Base-by-base conservation (phyloP, 176 grass and related monocot species). In the Guadua angustifolia region DNA sequence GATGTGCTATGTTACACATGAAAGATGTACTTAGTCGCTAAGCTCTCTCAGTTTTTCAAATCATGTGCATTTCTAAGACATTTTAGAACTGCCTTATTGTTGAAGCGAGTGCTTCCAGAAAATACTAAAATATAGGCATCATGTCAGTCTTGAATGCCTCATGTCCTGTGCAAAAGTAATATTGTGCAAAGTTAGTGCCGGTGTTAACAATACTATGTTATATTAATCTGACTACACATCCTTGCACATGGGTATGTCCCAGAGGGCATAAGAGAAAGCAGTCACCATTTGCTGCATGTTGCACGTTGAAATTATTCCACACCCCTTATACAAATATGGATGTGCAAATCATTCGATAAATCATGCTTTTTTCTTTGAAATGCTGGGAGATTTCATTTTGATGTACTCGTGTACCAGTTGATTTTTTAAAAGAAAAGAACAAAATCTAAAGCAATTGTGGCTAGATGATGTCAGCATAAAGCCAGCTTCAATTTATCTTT, bases 391-490 rank as follows among this genome's bases (percentile, higher is more conserved):
- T 85, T 61, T 73, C 61, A 83, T 63, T 38, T 18, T 73, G 42
- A 73, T 39, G 65, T 13, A 47, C 7, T 16, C 17, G 5, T 86
- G 52, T 62, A 22, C 18, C 13, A 25, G 6, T 62, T 79, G 63
- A 50, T 45, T 45, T 12, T 45, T 4, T 0, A 12, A 45, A 45
- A 12, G 11, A 9, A 45, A 38, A 73, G 36, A 8, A 19, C 38
- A 40, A 12, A 19, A 16, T 7, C 5, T 19, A 21, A 73, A 49
- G 19, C 65, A 57, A 5, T 4, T 39, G 22, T 40, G 10, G 2
- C 39, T 79, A 18, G 17, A 75, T 33, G 33, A 61, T 86, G 36
- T 32, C 35, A 85, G 64, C 68, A 79, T 67, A 68, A 58, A 32
- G 57, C 21, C 5, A 47, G 18, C 53, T 47, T 45, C 36, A 25